Evolutionary conservation across 805 yeast species (phyloP).

Genomic region (Candida yuanshanica): DNA sequence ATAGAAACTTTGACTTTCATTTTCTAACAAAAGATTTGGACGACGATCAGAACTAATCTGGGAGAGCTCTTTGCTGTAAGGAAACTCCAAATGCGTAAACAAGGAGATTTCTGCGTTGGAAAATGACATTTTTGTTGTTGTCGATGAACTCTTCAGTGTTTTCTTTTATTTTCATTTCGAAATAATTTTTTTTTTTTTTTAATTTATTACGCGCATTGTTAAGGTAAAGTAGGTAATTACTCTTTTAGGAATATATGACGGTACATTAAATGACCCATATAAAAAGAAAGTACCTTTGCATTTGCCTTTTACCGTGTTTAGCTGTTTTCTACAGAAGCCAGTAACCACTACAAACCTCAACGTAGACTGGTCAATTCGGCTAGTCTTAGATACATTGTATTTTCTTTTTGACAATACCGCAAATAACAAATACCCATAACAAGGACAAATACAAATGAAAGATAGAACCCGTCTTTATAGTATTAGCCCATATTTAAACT

Average conservation of each 20-base stretch:
- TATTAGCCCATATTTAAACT: not conserved
- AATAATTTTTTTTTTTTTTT: not conserved
- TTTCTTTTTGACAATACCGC: too few relatives aligned
- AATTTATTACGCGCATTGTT: not conserved
- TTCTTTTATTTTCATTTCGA: constrained; percentile 1
- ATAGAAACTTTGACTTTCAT: constrained; percentile 18
- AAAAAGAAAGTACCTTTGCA: too few relatives aligned
- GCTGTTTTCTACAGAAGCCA: too few relatives aligned
- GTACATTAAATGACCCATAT: too few relatives aligned
- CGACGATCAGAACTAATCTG: constrained; percentile 10
- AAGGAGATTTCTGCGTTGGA: constrained; percentile 3
- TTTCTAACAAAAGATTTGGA: constrained; percentile 18
- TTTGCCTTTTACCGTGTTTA: too few relatives aligned
- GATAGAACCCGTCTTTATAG: not conserved
- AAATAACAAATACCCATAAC: too few relatives aligned
- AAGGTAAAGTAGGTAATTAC: too few relatives aligned
- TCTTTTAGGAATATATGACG: too few relatives aligned
- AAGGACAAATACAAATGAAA: too few relatives aligned
- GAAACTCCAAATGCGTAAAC: constrained; percentile 16
- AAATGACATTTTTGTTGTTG: not conserved
- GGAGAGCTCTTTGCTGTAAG: constrained; percentile 18
- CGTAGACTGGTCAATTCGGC: too few relatives aligned
- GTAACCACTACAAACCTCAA: too few relatives aligned
- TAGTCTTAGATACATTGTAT: too few relatives aligned
- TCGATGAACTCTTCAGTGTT: not conserved